Evolutionary conservation across 2,329 filamentous ascomycete species (phyloP).

Genomic region (Colletotrichum horii): DNA sequence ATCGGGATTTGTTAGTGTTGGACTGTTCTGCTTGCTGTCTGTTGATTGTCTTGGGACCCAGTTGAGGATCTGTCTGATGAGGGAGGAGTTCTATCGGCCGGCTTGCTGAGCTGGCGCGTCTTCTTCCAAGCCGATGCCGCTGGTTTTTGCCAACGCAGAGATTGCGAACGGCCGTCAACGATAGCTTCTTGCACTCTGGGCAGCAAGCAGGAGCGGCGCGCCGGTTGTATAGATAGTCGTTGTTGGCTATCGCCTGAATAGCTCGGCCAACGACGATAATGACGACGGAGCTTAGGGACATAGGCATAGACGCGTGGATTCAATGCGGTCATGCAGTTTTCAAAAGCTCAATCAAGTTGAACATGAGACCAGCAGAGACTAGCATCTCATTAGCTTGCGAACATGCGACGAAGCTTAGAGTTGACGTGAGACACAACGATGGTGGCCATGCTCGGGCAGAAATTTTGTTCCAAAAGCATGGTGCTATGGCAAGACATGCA

Average conservation of each 20-base stretch:
- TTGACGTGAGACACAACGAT: neutral
- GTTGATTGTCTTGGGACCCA: conserved; percentile 11
- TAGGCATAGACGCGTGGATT: neutral
- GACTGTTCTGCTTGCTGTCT: conserved; percentile 18
- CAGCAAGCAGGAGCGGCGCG: neutral
- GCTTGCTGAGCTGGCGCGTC: neutral
- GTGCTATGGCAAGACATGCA: neutral
- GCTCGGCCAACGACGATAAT: conserved; percentile 10
- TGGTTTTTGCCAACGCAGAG: neutral
- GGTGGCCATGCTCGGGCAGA: neutral
- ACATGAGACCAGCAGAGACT: neutral
- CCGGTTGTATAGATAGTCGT: conserved; percentile 14
- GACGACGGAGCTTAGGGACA: conserved; percentile 3
- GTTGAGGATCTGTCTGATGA: conserved; percentile 10
- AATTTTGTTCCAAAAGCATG: neutral
- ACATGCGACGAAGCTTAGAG: neutral
- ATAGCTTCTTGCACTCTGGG: neutral
- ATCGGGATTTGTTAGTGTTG: conserved; percentile 18
- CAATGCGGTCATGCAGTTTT: neutral
- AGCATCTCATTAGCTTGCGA: neutral
- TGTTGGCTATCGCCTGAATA: conserved; percentile 18
- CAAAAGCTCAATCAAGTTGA: neutral
- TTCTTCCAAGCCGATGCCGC: neutral
- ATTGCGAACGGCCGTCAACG: neutral
- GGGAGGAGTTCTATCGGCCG: neutral